Conservation (phyloP, 352 stramenopile genomes). For the Phytophthora macrochlamydospora region DNA sequence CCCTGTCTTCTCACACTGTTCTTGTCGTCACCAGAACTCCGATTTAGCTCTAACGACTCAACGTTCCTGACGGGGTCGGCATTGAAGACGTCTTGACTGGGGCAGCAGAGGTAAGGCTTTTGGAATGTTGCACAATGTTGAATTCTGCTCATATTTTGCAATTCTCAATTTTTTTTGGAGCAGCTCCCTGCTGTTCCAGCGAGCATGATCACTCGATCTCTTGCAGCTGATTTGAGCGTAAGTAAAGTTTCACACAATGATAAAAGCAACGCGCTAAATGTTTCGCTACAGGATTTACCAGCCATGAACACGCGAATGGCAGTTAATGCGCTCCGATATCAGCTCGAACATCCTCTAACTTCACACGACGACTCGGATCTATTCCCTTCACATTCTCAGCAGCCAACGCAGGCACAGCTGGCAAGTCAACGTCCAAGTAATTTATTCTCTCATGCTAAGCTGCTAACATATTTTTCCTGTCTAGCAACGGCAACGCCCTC, state of each 20-base stretch:
- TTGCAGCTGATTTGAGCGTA: conserved; percentile 45
- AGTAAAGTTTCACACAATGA: not conserved
- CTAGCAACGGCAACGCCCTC: conserved; percentile 57
- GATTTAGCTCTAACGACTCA: conserved; percentile 61
- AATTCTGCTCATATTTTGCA: not conserved
- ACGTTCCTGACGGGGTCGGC: conserved; percentile 77
- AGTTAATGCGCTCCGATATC: conserved; percentile 75
- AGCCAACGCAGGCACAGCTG: conserved; percentile 52
- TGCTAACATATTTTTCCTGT: conserved; percentile 1
- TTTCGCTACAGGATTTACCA: conserved; percentile 22
- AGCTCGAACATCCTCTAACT: conserved; percentile 79
- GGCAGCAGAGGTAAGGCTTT: conserved; percentile 33
- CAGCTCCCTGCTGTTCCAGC: conserved; percentile 59
- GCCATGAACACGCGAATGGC: conserved; percentile 58
- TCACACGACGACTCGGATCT: conserved; percentile 78
- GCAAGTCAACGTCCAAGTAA: conserved; percentile 25
- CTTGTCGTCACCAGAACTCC: conserved; percentile 23
- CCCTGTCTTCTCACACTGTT: not conserved
- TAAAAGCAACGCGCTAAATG: not conserved
- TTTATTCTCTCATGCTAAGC: not conserved
- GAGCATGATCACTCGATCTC: conserved; percentile 54
- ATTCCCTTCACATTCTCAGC: conserved; percentile 48
- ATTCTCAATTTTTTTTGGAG: not conserved
- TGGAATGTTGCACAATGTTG: not conserved
- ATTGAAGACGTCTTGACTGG: conserved; percentile 63